Evolutionary conservation across 805 yeast genomes (phyloP), one percentile per base, ranked within the genome.

Genomic region (Yueomyces sinensis): DNA sequence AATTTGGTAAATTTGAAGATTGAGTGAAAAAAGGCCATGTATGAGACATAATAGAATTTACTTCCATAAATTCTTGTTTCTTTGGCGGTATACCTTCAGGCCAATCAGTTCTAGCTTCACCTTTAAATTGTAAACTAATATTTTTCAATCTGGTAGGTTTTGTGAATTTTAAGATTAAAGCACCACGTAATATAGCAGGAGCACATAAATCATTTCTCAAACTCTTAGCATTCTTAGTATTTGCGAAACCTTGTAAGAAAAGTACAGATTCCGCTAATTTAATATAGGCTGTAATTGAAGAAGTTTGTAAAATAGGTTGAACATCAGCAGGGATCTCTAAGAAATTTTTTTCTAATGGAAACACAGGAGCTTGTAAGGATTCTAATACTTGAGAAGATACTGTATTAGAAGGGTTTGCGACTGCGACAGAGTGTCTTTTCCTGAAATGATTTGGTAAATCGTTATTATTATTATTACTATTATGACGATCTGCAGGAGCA

Each of bases 31-130:
- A 84, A 1, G 93, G 87, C 97, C 97, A 89, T 9, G 79, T 74
- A 52, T 87, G 95, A 33, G 71, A 66, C 20, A 82, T 67, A 15
- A 86, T 49, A 33, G 70, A 77, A 39, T 67, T 68, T 14, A 66
- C 52, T 45, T 89, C 97, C 29, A 54, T 50, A 39, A 69, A 75
- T 13, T 74, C 78, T 13, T 62, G 61, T 40, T 76, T 73, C 49
- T 78, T 80, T 0, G 95, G 95, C 1, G 96, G 95, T 19, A 87
- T 84, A 1, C 96, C 96, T 50, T 89, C 95, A 2, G 95, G 95
- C 95, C 95, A 86, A 39, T 86, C 94, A 0, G 95, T 83, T 42
- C 78, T 66, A 27, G 80, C 69, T 1, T 52, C 47, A 1, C 95
- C 95, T 31, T 65, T 64, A 43, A 86, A 72, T 2, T 65, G 61